Evolutionary conservation across 306 rosid species (phyloP), one percentile per base, ranked within the genome.

Genomic region (Canavalia gladiata): DNA sequence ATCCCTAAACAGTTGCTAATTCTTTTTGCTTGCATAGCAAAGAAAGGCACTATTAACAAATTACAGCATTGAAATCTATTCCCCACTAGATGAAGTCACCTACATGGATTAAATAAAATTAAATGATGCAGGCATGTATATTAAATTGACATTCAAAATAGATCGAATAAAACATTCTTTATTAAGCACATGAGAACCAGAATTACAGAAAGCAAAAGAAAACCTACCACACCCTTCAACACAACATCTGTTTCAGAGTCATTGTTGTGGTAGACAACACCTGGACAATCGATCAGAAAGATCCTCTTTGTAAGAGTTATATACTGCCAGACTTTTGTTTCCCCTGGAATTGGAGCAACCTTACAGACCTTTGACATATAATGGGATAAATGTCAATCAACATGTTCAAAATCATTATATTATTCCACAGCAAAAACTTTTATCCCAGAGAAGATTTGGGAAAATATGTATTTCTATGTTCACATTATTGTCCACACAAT

Each of bases 341-440:
- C 98, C 86, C 99, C 98, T 6, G 97, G 97, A 78, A 95, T 95
- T 78, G 98, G 98, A 79, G 99, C 99, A 81, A 91, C 98, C 91
- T 93, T 95, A 90, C 99, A 95, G 45, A 95, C 98, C 99, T 95
- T 56, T 62, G 43, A 63, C 69, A 81, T 46, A 77, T 33, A 77
- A 79, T 70, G 2, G 68, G 62, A 55, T 41, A 70, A 0, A 50
- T 3, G 58, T 85, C 77, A 86, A 59, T 69, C 13, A 76, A 51
- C 47, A 54, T 54, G 62, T 7, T 60, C 25, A 72, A 63, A 85
- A 56, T 81, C 57, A 72, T 39, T 46, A 50, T 50, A 72, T 39
- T 46, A 50, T 50, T 45, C 57, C 54, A 64, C 59, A 39, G 31
- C 30, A 63, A 67, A 35, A 72, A 56, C 0, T 73, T 41, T 12